A percentile compares a stretch with the other conserved stretches of the same genome.
These are phyloP conservation scores for Rhododendron vialii DNA, from an alignment of 148 eudicot genomes.

Conservation along the genomic window DNA sequence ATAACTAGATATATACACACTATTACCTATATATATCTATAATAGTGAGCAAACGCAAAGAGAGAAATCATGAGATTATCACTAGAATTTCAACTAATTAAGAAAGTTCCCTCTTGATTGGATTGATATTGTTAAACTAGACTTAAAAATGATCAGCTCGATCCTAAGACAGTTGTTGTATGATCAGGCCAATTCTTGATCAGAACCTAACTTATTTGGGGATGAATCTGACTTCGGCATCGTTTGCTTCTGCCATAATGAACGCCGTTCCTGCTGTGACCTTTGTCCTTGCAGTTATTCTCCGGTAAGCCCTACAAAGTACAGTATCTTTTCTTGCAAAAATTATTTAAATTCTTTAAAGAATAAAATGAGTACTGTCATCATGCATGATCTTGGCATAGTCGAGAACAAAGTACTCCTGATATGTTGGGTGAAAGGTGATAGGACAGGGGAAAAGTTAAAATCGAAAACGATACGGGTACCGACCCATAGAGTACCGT, in stretches of 20 bases:
- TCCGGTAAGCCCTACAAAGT: conserved; percentile 32
- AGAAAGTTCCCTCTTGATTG: too few species aligned
- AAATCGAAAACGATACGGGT: background rate
- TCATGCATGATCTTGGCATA: background rate
- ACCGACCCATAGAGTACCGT: background rate
- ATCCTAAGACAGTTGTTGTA: background rate
- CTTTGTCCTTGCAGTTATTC: conserved; percentile 50
- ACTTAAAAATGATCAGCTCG: too few species aligned
- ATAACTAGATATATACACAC: too few species aligned
- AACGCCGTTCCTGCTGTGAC: conserved; percentile 57
- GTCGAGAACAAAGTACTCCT: background rate
- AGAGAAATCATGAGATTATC: too few species aligned
- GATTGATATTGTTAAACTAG: too few species aligned
- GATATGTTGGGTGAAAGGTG: background rate
- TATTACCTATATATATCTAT: too few species aligned
- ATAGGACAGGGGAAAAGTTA: background rate
- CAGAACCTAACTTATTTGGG: conserved; percentile 56
- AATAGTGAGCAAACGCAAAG: too few species aligned
- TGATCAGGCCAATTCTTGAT: conserved; percentile 54
- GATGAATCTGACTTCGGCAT: conserved; percentile 41
- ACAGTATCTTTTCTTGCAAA: background rate
- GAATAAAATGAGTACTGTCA: too few species aligned
- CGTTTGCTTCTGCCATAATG: conserved; percentile 46
- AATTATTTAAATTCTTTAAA: too few species aligned
- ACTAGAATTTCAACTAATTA: too few species aligned